phyloP scores from a whole-genome alignment of 1,139 yeast species.

The Fermentozyma sake region DNA sequence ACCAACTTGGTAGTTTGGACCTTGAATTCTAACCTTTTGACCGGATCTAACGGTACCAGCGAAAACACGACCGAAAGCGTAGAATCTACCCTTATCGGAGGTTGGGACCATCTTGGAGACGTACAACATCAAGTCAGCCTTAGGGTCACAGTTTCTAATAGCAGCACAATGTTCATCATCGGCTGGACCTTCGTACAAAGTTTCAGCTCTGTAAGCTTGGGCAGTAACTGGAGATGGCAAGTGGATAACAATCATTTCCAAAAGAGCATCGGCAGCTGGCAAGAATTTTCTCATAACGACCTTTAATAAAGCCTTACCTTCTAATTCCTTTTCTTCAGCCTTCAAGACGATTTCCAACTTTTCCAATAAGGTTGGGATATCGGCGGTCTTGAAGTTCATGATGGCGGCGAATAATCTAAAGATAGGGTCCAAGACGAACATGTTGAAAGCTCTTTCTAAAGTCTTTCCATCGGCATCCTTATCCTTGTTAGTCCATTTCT shows the following conservation, averaged over 20 bases:
- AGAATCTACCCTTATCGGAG: slow-evolving; percentile 99
- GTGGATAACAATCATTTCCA: slow-evolving; percentile 98
- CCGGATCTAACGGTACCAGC: slow-evolving; percentile 99
- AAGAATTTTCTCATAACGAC: slow-evolving; percentile 99
- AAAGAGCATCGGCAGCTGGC: slow-evolving; percentile 99
- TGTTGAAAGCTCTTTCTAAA: slow-evolving; percentile 99
- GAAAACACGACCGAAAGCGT: slow-evolving; percentile 99
- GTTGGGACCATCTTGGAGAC: slow-evolving; percentile 99
- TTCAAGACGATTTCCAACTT: slow-evolving; percentile 89
- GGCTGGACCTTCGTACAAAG: slow-evolving; percentile 98
- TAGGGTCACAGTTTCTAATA: slow-evolving; percentile 98
- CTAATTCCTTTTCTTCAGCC: slow-evolving; percentile 94
- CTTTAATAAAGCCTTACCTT: slow-evolving; percentile 98
- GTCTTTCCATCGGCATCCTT: slow-evolving; percentile 94
- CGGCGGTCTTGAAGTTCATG: slow-evolving; percentile 74
- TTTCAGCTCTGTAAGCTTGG: slow-evolving; percentile 98
- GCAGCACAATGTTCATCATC: slow-evolving; percentile 91
- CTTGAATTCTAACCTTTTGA: slow-evolving; percentile 99
- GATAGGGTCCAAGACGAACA: slow-evolving; percentile 98
- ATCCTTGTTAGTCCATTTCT: slow-evolving; percentile 98
- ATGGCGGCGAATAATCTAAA: slow-evolving; percentile 72
- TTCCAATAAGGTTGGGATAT: slow-evolving; percentile 82
- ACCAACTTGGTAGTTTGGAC: slow-evolving; percentile 99
- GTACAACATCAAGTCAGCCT: slow-evolving; percentile 97
- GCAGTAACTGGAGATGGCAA: slow-evolving; percentile 99